Evolutionary conservation across 306 rosid genomes (phyloP).

Genomic region (Sesbania bispinosa): DNA sequence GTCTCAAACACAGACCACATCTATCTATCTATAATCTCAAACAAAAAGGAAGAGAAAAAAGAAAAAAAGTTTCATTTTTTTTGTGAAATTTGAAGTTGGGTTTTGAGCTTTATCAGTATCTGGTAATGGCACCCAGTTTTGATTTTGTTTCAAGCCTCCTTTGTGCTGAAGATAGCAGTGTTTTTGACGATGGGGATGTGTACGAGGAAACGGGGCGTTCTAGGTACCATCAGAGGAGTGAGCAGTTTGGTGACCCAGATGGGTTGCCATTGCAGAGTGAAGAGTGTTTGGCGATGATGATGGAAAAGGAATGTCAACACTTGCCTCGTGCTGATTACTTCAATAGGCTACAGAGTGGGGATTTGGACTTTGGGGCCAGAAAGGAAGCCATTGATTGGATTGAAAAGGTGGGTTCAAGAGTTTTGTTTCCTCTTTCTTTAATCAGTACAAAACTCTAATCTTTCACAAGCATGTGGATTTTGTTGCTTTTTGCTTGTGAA

Average conservation of each 20-base stretch:
- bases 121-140: conserved; percentile 99
- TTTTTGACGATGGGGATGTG: conserved; percentile 54
- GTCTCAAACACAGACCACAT: background rate
- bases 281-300: conserved; percentile 60
- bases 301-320: conserved; percentile 62
- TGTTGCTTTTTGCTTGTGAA: background rate
- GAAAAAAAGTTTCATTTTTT: conserved; percentile 16
- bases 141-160: conserved; percentile 76
- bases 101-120: conserved; percentile 19
- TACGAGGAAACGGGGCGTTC: conserved; percentile 34
- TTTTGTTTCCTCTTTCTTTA: conserved; percentile 20
- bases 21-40: conserved; percentile 17
- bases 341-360: conserved; percentile 53
- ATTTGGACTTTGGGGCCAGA: conserved; percentile 68
- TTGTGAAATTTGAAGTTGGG: background rate
- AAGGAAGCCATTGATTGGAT: conserved; percentile 85
- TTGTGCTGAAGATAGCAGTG: conserved; percentile 65
- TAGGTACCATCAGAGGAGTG: conserved; percentile 32
- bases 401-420: conserved; percentile 65
- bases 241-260: conserved; percentile 22
- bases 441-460: conserved; percentile 10
- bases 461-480: background rate
- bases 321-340: conserved; percentile 57
- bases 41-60: background rate
- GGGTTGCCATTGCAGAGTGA: conserved; percentile 68